These are phyloP conservation scores for Chrysopogon serrulatus DNA, from an alignment of 176 grass and related monocot genomes.

Conservation along the genomic window DNA sequence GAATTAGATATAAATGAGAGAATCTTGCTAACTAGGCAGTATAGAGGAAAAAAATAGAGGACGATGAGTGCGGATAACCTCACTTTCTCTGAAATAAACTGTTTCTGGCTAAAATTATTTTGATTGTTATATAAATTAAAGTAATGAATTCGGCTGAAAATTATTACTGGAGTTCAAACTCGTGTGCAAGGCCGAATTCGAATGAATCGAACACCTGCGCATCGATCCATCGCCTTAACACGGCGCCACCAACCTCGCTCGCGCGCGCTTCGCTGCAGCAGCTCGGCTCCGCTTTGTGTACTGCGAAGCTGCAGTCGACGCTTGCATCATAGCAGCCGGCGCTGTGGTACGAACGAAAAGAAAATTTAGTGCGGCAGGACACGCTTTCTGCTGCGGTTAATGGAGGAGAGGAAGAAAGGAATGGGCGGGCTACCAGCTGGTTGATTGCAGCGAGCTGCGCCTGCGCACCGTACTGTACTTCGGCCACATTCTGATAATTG, in stretches of 20 bases:
- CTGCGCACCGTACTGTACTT: conserved; percentile 20
- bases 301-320: not conserved
- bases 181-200: too few relatives aligned
- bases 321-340: not conserved
- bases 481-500: not conserved
- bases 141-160: too few relatives aligned
- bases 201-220: not conserved
- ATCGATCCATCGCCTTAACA: not conserved
- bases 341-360: not conserved
- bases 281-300: not conserved
- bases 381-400: conserved; percentile 11
- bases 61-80: too few relatives aligned
- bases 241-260: conserved; percentile 15
- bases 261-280: not conserved
- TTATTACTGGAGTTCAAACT: too few relatives aligned
- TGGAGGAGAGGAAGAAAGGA: too few relatives aligned
- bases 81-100: too few relatives aligned
- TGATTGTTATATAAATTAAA: too few relatives aligned
- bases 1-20: too few relatives aligned
- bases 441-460: conserved; percentile 12
- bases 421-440: not conserved
- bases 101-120: too few relatives aligned
- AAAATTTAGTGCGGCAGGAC: not conserved
- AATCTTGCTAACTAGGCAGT: too few relatives aligned
- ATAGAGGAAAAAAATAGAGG: too few relatives aligned